A percentile compares a stretch with the other conserved stretches of the same genome.
phyloP scores from a whole-genome alignment of 192 early-diverging fungal genomes.

The Coemansia sp. region DNA sequence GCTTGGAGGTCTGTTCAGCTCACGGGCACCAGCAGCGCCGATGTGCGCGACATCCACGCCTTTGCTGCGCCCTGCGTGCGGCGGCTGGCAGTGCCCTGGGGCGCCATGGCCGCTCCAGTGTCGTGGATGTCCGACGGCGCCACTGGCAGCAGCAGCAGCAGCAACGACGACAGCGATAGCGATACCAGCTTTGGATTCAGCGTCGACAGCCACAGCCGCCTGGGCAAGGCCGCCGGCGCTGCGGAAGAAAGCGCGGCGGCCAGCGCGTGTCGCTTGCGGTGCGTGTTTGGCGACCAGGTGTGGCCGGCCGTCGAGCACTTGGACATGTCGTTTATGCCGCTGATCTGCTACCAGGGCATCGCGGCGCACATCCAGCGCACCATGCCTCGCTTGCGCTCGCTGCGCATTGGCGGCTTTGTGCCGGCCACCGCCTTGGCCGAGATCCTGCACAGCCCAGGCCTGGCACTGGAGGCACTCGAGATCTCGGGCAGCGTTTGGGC shows the following conservation, averaged over 20 bases:
- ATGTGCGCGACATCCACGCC: slow-evolving; percentile 14
- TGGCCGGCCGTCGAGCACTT: slow-evolving; percentile 38
- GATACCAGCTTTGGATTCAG: slow-evolving; percentile 5
- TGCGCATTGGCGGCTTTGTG: slow-evolving; percentile 37
- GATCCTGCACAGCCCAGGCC: slow-evolving; percentile 7
- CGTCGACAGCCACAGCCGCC: slow-evolving; percentile 23
- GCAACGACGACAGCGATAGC: background rate
- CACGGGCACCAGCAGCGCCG: slow-evolving; percentile 7
- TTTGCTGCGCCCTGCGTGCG: slow-evolving; percentile 14
- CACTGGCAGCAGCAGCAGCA: background rate
- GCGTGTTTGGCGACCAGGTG: slow-evolving; percentile 28
- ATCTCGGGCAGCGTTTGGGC: slow-evolving; percentile 41
- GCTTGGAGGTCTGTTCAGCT: slow-evolving; percentile 29
- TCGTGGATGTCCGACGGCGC: slow-evolving; percentile 10
- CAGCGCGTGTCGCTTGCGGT: slow-evolving; percentile 14
- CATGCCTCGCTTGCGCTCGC: slow-evolving; percentile 32
- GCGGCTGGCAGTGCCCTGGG: slow-evolving; percentile 38
- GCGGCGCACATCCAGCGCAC: slow-evolving; percentile 23
- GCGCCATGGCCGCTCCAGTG: slow-evolving; percentile 35
- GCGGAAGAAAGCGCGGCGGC: background rate
- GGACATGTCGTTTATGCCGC: slow-evolving; percentile 47
- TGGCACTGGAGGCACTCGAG: slow-evolving; percentile 29
- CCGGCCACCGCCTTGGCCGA: slow-evolving; percentile 35
- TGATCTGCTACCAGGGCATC: slow-evolving; percentile 44
- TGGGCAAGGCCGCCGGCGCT: background rate